Conservation (phyloP, 2,329 filamentous ascomycete genomes). For the Teratosphaeria zuluensis region DNA sequence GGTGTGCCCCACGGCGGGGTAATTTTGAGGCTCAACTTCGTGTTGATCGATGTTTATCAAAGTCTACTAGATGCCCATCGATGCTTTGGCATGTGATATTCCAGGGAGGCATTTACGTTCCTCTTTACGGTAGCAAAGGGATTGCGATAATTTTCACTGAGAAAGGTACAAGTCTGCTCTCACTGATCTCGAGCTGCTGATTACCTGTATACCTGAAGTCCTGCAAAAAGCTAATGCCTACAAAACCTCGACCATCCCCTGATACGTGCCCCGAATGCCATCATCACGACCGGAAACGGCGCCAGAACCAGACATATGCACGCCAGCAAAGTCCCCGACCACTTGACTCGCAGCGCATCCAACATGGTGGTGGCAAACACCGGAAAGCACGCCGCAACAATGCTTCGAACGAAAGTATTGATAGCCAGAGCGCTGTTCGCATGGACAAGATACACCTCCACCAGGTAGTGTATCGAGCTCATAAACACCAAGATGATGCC, state of each 20-base stretch:
- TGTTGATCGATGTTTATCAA: background rate
- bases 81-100: too few species aligned
- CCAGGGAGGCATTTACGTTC: too few species aligned
- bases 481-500: slow-evolving; percentile 38
- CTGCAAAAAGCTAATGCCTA: background rate
- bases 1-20: background rate
- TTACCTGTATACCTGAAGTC: too few species aligned
- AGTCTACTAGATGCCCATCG: background rate
- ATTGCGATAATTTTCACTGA: too few species aligned
- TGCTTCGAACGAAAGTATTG: slow-evolving; percentile 27
- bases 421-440: slow-evolving; percentile 25
- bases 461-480: slow-evolving; percentile 32
- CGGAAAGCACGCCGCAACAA: slow-evolving; percentile 28
- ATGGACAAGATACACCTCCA: slow-evolving; percentile 34
- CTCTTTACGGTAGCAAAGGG: too few species aligned
- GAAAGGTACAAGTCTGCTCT: too few species aligned
- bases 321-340: background rate
- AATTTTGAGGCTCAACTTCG: background rate
- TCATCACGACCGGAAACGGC: background rate
- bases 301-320: background rate
- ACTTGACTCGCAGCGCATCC: background rate
- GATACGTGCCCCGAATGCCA: background rate
- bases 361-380: background rate
- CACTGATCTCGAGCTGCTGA: too few species aligned
- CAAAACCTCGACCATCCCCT: background rate